Evolutionary conservation across 1,284 basidiomycete genomes (phyloP).

Genomic region (Tilletia indica): DNA sequence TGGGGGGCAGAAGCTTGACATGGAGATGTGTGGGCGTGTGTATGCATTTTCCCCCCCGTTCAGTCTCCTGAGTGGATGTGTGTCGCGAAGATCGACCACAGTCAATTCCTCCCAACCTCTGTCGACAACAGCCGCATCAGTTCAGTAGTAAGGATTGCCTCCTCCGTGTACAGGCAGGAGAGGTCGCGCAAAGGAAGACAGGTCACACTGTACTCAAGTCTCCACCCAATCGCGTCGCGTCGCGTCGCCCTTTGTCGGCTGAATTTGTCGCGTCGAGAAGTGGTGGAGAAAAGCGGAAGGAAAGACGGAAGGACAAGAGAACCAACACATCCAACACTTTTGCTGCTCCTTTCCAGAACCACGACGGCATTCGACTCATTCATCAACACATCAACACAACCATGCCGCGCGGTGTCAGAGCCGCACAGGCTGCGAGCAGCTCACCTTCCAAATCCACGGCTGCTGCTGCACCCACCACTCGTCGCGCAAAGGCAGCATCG

Average conservation of each 20-base stretch:
- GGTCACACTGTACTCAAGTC: background rate
- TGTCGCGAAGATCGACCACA: too few species aligned
- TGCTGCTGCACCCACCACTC: background rate
- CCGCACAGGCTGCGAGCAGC: background rate
- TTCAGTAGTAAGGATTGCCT: too few species aligned
- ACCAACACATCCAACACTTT: conserved; percentile 7
- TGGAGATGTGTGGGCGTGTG: too few species aligned
- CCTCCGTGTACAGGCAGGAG: too few species aligned
- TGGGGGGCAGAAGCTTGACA: too few species aligned
- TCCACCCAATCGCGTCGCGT: background rate
- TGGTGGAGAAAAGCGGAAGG: background rate
- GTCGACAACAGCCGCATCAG: too few species aligned
- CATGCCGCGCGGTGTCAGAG: background rate
- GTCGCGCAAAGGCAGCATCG: background rate
- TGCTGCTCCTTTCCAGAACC: background rate
- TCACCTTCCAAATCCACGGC: background rate
- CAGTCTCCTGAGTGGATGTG: too few species aligned
- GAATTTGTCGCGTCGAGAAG: background rate
- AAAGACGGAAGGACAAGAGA: background rate
- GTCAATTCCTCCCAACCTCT: too few species aligned
- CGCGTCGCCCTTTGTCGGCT: background rate
- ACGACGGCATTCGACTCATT: background rate
- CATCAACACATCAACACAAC: background rate
- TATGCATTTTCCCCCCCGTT: too few species aligned
- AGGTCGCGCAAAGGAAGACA: too few species aligned